phyloP scores from a whole-genome alignment of 805 yeast genomes.

The Metschnikowia henanensis region DNA sequence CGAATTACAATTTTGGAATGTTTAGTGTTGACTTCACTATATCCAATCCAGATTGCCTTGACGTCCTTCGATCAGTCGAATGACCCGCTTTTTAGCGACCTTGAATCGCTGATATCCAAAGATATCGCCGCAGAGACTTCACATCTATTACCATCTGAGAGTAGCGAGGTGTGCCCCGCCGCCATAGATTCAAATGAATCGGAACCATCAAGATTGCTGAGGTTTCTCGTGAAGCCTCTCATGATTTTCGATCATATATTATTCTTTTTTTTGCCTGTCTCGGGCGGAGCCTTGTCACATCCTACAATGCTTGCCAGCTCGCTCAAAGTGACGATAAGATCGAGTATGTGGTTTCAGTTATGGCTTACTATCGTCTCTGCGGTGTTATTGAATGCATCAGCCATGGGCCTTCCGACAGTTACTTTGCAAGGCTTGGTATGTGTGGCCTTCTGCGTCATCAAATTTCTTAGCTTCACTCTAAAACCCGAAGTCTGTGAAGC shows the following conservation, averaged over 20 bases:
- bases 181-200: not conserved
- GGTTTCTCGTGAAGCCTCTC: not conserved
- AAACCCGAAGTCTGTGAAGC: not conserved
- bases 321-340: conserved; percentile 10
- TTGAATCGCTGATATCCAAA: conserved; percentile 3
- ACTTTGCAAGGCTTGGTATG: conserved; percentile 1
- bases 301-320: not conserved
- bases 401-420: not conserved
- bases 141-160: not conserved
- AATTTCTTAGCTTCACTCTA: not conserved
- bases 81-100: not conserved
- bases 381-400: conserved; percentile 2
- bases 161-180: not conserved
- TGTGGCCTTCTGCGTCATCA: conserved; percentile 1
- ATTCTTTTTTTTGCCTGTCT: conserved; percentile 11
- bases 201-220: not conserved
- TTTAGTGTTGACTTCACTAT: conserved; percentile 21
- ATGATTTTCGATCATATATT: conserved; percentile 3
- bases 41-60: conserved; percentile 17
- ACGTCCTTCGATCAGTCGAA: not conserved
- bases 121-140: conserved; percentile 7
- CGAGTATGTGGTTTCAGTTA: conserved; percentile 15
- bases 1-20: conserved; percentile 33
- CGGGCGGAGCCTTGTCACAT: conserved; percentile 4
- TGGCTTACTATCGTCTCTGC: conserved; percentile 4